Evolutionary conservation across 1,284 basidiomycete genomes (phyloP).

Genomic region (Dichomitus squalens): DNA sequence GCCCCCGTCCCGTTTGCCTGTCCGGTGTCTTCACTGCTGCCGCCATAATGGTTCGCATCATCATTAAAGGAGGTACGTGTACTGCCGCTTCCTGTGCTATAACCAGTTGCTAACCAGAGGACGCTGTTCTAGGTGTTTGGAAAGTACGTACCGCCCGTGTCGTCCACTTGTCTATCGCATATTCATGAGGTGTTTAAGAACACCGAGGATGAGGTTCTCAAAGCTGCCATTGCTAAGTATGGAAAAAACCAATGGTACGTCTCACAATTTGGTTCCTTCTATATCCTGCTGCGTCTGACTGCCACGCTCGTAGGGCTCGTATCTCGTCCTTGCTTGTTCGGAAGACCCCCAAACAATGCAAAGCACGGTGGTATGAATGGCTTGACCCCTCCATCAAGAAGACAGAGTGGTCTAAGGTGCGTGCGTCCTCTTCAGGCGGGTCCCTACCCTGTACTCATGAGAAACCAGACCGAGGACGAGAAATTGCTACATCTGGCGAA

Average conservation of each 20-base stretch:
- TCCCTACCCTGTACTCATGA: neutral
- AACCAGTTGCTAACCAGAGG: neutral
- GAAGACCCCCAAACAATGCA: slow-evolving; percentile 99
- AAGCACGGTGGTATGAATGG: slow-evolving; percentile 99
- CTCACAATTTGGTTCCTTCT: no score
- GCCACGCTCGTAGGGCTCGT: slow-evolving; percentile 74
- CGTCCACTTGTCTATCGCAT: slow-evolving; percentile 4
- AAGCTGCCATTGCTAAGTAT: slow-evolving; percentile 97
- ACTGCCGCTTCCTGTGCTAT: neutral
- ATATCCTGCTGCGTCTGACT: slow-evolving; percentile 5
- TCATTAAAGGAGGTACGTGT: slow-evolving; percentile 87
- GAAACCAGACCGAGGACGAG: slow-evolving; percentile 87
- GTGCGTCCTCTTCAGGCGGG: slow-evolving; percentile 22
- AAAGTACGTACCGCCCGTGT: slow-evolving; percentile 46
- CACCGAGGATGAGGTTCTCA: slow-evolving; percentile 96
- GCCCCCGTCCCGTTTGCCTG: neutral
- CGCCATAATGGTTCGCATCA: slow-evolving; percentile 77
- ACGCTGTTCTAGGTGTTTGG: slow-evolving; percentile 58
- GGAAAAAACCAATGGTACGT: slow-evolving; percentile 93
- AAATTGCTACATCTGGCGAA: slow-evolving; percentile 98
- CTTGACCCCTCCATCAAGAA: slow-evolving; percentile 99
- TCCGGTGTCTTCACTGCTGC: neutral
- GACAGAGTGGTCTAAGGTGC: slow-evolving; percentile 97
- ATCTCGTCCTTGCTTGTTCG: slow-evolving; percentile 97
- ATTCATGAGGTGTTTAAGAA: slow-evolving; percentile 50